Percentiles rank a stretch among this genome's conserved stretches.
Conservation (phyloP, 2,329 filamentous ascomycete genomes). For the Aspergillus persii region DNA sequence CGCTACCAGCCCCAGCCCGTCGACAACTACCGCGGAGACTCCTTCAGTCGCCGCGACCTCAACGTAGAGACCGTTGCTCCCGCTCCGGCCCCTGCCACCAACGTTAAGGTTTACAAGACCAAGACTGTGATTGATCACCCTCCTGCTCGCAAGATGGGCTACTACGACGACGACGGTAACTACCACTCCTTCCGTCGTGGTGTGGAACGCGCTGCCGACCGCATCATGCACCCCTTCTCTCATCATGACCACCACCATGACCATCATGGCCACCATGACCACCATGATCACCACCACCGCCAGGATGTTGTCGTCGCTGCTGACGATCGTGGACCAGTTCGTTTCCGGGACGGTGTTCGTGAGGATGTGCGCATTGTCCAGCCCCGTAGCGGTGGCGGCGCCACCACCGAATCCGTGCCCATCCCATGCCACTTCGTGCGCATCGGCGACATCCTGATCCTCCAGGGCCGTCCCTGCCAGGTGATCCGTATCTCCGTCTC, state of each 20-base stretch:
- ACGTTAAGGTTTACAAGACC: constrained; percentile 52
- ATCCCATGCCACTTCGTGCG: constrained; percentile 99
- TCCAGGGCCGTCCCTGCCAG: constrained; percentile 98
- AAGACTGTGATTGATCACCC: constrained; percentile 51
- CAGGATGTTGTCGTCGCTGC: constrained; percentile 40
- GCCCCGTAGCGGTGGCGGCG: constrained; percentile 43
- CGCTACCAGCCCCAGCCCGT: constrained; percentile 33
- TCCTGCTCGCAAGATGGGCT: constrained; percentile 67
- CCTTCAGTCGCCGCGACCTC: constrained; percentile 28
- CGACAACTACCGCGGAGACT: constrained; percentile 43
- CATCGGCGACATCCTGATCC: constrained; percentile 96
- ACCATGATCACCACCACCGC: constrained; percentile 34
- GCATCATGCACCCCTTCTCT: constrained; percentile 63
- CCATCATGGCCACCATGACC: constrained; percentile 8
- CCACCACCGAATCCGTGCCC: constrained; percentile 79
- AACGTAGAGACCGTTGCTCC: constrained; percentile 34
- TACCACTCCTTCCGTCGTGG: constrained; percentile 74
- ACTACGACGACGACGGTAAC: constrained; percentile 75
- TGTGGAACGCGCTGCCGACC: constrained; percentile 64
- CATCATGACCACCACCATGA: constrained; percentile 32
- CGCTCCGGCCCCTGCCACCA: constrained; percentile 35
- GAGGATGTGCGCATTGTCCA: constrained; percentile 51
- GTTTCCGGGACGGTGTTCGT: constrained; percentile 44
- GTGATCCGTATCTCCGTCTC: constrained; percentile 99
- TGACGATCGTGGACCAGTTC: constrained; percentile 45